phyloP scores from a whole-genome alignment of 2,329 filamentous ascomycete species.

The Stachybotrys elegans region DNA sequence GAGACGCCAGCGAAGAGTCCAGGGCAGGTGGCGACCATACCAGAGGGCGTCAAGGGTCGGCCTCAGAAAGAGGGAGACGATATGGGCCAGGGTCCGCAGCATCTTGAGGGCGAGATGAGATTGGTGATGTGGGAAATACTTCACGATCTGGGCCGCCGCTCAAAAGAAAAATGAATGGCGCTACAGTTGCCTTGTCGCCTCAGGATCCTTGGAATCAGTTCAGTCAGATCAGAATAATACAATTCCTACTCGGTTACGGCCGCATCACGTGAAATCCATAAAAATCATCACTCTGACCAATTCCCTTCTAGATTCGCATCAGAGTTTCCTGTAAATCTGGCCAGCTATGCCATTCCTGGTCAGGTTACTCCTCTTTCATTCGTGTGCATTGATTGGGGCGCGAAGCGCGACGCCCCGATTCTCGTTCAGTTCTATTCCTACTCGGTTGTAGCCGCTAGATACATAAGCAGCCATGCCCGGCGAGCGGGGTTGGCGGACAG shows the following conservation, averaged over 20 bases:
- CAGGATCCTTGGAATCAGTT: neutral
- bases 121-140: neutral
- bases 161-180: neutral
- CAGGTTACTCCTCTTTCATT: conserved; percentile 1
- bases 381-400: neutral
- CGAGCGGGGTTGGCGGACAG: too few species aligned
- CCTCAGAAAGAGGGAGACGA: neutral
- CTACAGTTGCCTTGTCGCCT: neutral
- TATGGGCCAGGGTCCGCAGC: neutral
- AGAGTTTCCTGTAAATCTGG: neutral
- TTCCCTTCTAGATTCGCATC: neutral
- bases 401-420: neutral
- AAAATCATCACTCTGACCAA: neutral
- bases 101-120: neutral
- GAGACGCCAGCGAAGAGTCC: neutral
- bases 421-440: neutral
- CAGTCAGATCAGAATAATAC: neutral
- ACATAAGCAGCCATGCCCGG: too few species aligned
- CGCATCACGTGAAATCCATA: conserved; percentile 1
- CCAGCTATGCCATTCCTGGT: neutral
- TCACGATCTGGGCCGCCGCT: neutral
- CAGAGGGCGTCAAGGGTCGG: neutral
- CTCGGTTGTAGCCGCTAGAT: too few species aligned
- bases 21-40: neutral
- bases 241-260: neutral